phyloP scores from a whole-genome alignment of 306 rosid species.

The Prunus mira region DNA sequence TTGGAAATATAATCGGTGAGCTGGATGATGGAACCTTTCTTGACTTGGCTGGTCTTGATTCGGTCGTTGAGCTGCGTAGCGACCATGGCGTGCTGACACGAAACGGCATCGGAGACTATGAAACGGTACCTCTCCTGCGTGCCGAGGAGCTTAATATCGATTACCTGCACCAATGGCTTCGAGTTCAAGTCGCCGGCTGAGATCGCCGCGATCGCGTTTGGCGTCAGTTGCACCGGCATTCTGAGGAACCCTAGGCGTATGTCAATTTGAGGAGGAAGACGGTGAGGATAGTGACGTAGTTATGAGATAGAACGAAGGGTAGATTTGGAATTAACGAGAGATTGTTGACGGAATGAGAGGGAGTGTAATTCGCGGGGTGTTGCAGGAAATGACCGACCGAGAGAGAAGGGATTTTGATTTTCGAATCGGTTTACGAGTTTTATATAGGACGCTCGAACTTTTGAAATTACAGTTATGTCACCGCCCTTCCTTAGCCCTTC shows the following conservation, averaged over 20 bases:
- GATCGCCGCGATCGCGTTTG: slow-evolving; percentile 69
- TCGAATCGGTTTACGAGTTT: background rate
- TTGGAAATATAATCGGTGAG: slow-evolving; percentile 76
- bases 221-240: slow-evolving; percentile 83
- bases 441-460: background rate
- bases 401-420: slow-evolving; percentile 6
- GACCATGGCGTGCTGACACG: slow-evolving; percentile 67
- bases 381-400: background rate
- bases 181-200: slow-evolving; percentile 64
- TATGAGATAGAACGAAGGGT: background rate
- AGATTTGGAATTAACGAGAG: background rate
- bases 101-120: slow-evolving; percentile 67
- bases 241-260: slow-evolving; percentile 19
- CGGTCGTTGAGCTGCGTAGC: slow-evolving; percentile 75
- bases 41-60: slow-evolving; percentile 49
- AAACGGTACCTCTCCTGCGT: slow-evolving; percentile 72
- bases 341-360: background rate
- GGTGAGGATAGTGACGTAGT: background rate
- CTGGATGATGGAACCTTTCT: slow-evolving; percentile 81
- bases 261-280: background rate
- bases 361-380: slow-evolving; percentile 10
- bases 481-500: background rate
- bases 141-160: slow-evolving; percentile 53
- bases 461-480: background rate
- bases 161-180: slow-evolving; percentile 81